Percentiles rank a stretch among this genome's conserved stretches.
Evolutionary conservation across 176 grass and related monocot species (phyloP).

Genomic region (Stipa capillata): DNA sequence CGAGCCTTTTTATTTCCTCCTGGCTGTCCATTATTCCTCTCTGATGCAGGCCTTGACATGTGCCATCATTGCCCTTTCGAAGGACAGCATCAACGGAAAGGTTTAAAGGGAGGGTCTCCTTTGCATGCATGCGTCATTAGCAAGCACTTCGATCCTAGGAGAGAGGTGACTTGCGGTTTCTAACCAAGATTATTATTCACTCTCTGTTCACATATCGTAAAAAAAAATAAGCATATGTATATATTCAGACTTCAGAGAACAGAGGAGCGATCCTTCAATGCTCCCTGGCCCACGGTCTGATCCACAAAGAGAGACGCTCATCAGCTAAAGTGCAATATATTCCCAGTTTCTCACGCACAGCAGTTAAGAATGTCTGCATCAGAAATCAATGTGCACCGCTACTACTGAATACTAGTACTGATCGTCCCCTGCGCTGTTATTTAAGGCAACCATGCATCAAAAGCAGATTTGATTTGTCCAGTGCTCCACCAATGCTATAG

Average conservation of each 20-base stretch:
- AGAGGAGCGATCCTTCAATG: not conserved
- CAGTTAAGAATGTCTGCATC: not conserved
- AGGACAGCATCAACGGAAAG: slow-evolving; percentile 26
- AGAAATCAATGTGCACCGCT: not conserved
- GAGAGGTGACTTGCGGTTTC: not conserved
- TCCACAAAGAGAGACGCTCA: not conserved
- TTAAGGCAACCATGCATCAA: not conserved
- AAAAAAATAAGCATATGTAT: too few relatives aligned
- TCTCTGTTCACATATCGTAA: too few relatives aligned
- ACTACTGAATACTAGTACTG: too few relatives aligned
- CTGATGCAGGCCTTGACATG: slow-evolving; percentile 27
- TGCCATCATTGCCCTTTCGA: not conserved
- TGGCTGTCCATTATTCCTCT: not conserved
- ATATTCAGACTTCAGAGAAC: not conserved
- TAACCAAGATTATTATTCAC: too few relatives aligned
- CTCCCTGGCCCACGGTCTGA: not conserved
- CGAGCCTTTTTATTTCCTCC: not conserved
- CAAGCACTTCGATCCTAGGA: not conserved
- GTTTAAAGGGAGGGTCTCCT: not conserved
- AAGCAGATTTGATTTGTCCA: not conserved
- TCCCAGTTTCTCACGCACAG: not conserved
- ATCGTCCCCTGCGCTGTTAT: not conserved
- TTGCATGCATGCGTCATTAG: slow-evolving; percentile 12
- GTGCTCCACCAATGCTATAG: not conserved
- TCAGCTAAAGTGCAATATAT: not conserved